Conservation (phyloP, 1,284 basidiomycete species). For the Leccinum pachyderme region DNA sequence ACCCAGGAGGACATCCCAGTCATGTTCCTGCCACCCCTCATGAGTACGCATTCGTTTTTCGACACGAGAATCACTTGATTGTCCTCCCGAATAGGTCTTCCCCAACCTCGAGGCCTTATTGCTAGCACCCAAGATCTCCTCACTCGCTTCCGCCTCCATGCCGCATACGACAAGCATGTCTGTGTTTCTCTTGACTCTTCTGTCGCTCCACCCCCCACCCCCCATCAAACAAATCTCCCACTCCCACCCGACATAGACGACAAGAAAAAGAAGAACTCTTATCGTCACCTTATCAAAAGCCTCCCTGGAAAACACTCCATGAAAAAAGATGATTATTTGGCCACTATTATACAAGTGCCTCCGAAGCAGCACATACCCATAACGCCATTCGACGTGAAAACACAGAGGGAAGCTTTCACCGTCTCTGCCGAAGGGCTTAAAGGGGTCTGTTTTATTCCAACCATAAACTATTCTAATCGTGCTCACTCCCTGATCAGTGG, state of each 20-base stretch:
- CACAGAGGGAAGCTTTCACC: conserved; percentile 68
- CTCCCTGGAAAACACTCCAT: conserved; percentile 79
- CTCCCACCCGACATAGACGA: conserved; percentile 49
- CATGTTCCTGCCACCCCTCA: conserved; percentile 30
- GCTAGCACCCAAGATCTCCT: conserved; percentile 74
- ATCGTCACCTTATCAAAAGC: conserved; percentile 74
- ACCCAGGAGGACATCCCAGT: conserved; percentile 25
- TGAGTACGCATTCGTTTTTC: conserved; percentile 19
- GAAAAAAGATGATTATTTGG: conserved; percentile 76
- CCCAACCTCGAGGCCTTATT: conserved; percentile 49
- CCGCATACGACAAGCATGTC: conserved; percentile 76
- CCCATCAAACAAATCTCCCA: conserved; percentile 40
- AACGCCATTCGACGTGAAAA: conserved; percentile 60
- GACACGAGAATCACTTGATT: conserved; percentile 11
- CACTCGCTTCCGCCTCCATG: conserved; percentile 60
- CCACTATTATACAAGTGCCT: conserved; percentile 61
- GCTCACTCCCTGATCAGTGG: conserved; percentile 51
- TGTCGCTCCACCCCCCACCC: conserved; percentile 20
- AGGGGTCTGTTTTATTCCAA: conserved; percentile 52
- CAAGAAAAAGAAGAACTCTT: conserved; percentile 77
- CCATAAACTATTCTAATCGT: neutral
- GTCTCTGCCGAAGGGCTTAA: conserved; percentile 73
- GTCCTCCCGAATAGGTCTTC: conserved; percentile 26
- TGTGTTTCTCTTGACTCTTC: conserved; percentile 41
- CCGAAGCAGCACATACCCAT: conserved; percentile 70